These are phyloP conservation scores for Aureobasidium sp. DNA, from an alignment of 2,329 filamentous ascomycete genomes.

Conservation along the genomic window DNA sequence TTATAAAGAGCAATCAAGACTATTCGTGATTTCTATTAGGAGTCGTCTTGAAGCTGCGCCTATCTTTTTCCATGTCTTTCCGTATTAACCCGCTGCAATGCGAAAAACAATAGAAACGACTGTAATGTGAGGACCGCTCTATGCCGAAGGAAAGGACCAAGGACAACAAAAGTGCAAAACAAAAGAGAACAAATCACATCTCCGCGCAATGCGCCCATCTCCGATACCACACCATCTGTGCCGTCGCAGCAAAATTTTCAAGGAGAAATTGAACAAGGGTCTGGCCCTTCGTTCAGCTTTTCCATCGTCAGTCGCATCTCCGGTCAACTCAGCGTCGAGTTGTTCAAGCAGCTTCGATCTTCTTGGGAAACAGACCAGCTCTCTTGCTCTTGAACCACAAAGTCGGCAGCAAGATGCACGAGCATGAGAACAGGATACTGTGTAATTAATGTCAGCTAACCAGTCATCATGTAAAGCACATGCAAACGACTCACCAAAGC, in stretches of 20 bases:
- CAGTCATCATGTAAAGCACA: background rate
- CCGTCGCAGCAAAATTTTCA: background rate
- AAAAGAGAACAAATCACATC: background rate
- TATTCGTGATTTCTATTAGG: slow-evolving; percentile 7
- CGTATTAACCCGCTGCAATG: background rate
- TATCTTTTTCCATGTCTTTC: background rate
- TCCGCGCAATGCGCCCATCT: slow-evolving; percentile 2
- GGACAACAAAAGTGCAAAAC: background rate
- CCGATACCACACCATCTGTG: background rate
- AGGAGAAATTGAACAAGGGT: background rate
- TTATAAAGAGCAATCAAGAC: background rate
- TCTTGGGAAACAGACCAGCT: slow-evolving; percentile 19
- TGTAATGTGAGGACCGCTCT: background rate
- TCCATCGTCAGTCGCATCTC: background rate
- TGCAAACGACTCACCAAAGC: slow-evolving; percentile 50
- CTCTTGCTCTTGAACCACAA: slow-evolving; percentile 43
- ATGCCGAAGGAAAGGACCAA: background rate
- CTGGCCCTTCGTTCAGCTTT: background rate
- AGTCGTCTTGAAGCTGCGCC: background rate
- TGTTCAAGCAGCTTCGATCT: background rate
- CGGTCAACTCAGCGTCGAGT: background rate
- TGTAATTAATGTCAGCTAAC: background rate
- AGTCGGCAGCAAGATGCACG: slow-evolving; percentile 36
- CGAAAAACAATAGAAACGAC: background rate
- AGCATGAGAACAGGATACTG: slow-evolving; percentile 39